phyloP scores from a whole-genome alignment of 805 yeast genomes.

The Candida saitoana region DNA sequence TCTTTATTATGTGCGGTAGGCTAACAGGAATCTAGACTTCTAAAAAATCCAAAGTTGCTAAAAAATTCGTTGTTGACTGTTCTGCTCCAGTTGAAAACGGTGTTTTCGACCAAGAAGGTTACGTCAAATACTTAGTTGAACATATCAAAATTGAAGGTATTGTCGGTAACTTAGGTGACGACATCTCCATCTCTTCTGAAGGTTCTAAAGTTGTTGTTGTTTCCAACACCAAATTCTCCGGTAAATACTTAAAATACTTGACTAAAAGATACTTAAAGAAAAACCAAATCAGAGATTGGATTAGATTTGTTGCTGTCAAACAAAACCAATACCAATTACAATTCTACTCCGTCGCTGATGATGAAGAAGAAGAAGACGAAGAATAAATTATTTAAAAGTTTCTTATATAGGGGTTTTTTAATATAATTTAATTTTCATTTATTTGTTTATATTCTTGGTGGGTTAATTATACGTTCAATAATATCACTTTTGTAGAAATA shows the following conservation, averaged over 20 bases:
- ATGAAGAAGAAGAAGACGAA: conserved; percentile 88
- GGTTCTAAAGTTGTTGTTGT: conserved; percentile 88
- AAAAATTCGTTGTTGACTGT: conserved; percentile 92
- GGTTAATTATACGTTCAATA: conserved; percentile 1
- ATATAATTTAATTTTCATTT: neutral
- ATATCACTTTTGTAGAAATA: neutral
- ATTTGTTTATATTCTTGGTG: neutral
- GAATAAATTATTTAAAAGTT: conserved; percentile 48
- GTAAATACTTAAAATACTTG: conserved; percentile 99
- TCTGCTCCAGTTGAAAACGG: conserved; percentile 96
- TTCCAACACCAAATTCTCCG: conserved; percentile 94
- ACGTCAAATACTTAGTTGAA: conserved; percentile 97
- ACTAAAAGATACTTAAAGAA: conserved; percentile 99
- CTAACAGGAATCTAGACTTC: conserved; percentile 61
- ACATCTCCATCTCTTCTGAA: conserved; percentile 80
- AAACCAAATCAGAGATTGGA: conserved; percentile 99
- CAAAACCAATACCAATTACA: conserved; percentile 95
- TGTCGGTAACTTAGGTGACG: conserved; percentile 95
- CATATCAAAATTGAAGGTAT: conserved; percentile 98
- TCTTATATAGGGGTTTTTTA: neutral
- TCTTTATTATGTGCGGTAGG: conserved; percentile 59
- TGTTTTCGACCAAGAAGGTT: conserved; percentile 95
- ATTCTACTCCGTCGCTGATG: conserved; percentile 96
- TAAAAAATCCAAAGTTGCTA: conserved; percentile 66
- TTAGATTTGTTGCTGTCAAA: conserved; percentile 95